Base-by-base conservation (phyloP, 345 rosid genomes). In the Eucalyptus tenuipes region DNA sequence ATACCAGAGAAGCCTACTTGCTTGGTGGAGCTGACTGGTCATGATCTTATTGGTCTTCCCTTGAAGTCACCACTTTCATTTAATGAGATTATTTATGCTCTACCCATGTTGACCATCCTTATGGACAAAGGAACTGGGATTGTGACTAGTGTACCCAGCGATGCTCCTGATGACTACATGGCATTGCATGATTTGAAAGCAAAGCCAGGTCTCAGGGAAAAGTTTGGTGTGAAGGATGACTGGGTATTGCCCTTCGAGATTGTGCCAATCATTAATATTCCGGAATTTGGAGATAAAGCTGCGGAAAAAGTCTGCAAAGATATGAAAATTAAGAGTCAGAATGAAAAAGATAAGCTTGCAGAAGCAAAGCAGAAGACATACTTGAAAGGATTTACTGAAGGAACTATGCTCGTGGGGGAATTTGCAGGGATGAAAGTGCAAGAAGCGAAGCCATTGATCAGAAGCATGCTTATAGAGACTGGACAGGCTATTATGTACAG, bases 41-140 rank as follows among this genome's bases (percentile, higher is more conserved):
- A 93, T 93, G 99, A 97, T 91, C 92, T 97, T 88, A 95, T 97
- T 87, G 99, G 99, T 68, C 98, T 97, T 87, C 94, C 95, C 44
- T 91, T 97, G 88, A 94, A 91, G 86, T 96, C 99, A 44, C 97
- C 99, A 1, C 97, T 97, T 49, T 91, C 96, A 31, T 91, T 92
- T 85, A 95, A 93, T 86, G 90, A 96, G 88, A 91, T 95, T 91
- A 97, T 97, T 59, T 93, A 97, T 90, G 98, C 97, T 89, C 97
- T 97, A 89, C 99, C 99, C 25, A 96, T 97, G 99, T 87, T 96
- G 92, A 96, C 96, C 53, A 96, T 97, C 92, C 95, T 97, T 79
- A 96, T 94, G 31, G 98, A 96, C 92, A 96, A 97, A 91, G 99
- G 99, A 87, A 97, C 99, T 3, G 99, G 99, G 88, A 96, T 97